Percentiles rank a stretch among this genome's conserved stretches.
Evolutionary conservation across 2,329 filamentous ascomycete genomes (phyloP).

Genomic region (Hortaea sp.): DNA sequence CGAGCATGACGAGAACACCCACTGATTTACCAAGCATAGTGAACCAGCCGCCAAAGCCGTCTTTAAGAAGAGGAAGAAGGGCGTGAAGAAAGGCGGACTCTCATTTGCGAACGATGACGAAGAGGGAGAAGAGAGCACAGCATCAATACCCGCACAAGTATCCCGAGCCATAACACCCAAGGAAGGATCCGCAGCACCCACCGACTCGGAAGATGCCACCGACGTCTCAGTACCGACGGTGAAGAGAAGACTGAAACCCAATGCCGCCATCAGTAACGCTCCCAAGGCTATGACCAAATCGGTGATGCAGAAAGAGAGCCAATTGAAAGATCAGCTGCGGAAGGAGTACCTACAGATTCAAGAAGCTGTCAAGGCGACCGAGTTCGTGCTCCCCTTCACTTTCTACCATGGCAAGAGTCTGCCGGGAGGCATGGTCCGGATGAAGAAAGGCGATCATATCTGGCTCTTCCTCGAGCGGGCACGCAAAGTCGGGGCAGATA

Average conservation of each 20-base stretch:
- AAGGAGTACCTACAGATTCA: slow-evolving; percentile 76
- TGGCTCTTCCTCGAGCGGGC: slow-evolving; percentile 92
- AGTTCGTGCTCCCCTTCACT: slow-evolving; percentile 86
- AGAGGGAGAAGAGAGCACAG: slow-evolving; percentile 39
- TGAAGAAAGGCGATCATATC: slow-evolving; percentile 86
- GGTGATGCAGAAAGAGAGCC: slow-evolving; percentile 66
- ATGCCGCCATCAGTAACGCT: slow-evolving; percentile 49
- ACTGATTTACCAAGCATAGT: slow-evolving; percentile 50
- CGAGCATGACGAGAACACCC: slow-evolving; percentile 6
- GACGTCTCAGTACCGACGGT: slow-evolving; percentile 4
- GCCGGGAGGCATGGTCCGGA: slow-evolving; percentile 69
- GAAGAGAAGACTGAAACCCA: slow-evolving; percentile 50
- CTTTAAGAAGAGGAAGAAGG: slow-evolving; percentile 48
- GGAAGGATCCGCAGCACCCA: slow-evolving; percentile 4
- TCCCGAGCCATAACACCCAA: neutral
- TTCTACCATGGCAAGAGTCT: slow-evolving; percentile 94
- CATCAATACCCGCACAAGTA: neutral
- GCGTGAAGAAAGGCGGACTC: slow-evolving; percentile 47
- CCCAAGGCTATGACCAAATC: slow-evolving; percentile 71
- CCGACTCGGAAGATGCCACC: slow-evolving; percentile 8
- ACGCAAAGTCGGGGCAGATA: slow-evolving; percentile 76
- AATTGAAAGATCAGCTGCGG: slow-evolving; percentile 61
- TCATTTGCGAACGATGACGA: slow-evolving; percentile 65
- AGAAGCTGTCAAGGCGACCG: slow-evolving; percentile 76
- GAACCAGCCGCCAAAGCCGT: slow-evolving; percentile 39